A percentile compares a stretch with the other conserved stretches of the same genome.
phyloP scores from a whole-genome alignment of 495 filamentous ascomycete genomes.

The Polyplosphaeria fusca region DNA sequence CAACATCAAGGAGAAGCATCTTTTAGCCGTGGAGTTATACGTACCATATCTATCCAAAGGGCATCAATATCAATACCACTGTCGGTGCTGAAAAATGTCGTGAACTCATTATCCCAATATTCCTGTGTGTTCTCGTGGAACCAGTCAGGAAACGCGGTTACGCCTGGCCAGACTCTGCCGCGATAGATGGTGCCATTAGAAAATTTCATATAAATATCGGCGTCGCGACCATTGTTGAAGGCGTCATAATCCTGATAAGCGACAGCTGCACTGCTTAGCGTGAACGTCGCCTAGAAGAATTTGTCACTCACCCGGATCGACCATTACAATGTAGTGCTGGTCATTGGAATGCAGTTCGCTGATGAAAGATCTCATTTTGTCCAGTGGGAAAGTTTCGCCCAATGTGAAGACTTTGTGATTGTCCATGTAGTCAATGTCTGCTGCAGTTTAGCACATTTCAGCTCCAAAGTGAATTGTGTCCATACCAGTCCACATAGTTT shows the following conservation, averaged over 20 bases:
- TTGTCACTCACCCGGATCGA: conserved; percentile 56
- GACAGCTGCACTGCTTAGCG: conserved; percentile 49
- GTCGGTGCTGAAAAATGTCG: conserved; percentile 60
- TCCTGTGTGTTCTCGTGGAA: conserved; percentile 62
- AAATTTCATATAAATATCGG: conserved; percentile 63
- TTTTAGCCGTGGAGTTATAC: background rate
- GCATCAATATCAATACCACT: conserved; percentile 78
- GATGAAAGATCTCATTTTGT: conserved; percentile 66
- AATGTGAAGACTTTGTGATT: conserved; percentile 66
- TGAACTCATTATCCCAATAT: conserved; percentile 76
- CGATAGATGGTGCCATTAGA: conserved; percentile 65
- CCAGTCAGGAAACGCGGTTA: conserved; percentile 81
- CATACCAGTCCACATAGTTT: conserved; percentile 74
- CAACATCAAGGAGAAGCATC: background rate
- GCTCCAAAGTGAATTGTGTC: no score
- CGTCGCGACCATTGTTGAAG: conserved; percentile 60
- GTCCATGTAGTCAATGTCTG: conserved; percentile 55
- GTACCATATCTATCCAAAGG: conserved; percentile 44
- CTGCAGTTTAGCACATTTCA: background rate
- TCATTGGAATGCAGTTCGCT: conserved; percentile 67
- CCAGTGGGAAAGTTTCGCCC: conserved; percentile 68
- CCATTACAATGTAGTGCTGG: conserved; percentile 84
- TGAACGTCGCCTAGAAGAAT: background rate
- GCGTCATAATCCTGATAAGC: conserved; percentile 64
- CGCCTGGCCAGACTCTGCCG: conserved; percentile 82